phyloP scores from a whole-genome alignment of 2,329 filamentous ascomycete species.

The Kalaharituber pfeilii region DNA sequence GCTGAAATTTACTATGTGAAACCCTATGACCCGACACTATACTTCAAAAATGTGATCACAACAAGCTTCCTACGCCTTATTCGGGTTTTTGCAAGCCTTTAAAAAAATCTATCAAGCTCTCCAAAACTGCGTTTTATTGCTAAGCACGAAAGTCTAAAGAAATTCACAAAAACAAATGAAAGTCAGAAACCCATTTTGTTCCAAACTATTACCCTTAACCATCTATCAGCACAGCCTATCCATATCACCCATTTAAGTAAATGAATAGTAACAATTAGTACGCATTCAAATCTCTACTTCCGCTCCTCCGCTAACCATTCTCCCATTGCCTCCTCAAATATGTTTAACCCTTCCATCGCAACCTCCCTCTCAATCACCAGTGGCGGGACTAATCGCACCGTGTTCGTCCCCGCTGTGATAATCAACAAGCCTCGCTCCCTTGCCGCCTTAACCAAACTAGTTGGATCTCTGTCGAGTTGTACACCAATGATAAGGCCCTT shows the following conservation, averaged over 20 bases:
- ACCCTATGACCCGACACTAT: no score
- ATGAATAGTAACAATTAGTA: no score
- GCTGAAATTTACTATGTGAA: no score
- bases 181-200: background rate
- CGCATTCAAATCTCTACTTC: no score
- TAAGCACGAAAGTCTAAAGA: no score
- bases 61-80: no score
- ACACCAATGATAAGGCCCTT: conserved; percentile 72
- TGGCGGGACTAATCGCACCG: conserved; percentile 77
- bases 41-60: no score
- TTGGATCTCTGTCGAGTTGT: conserved; percentile 59
- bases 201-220: background rate
- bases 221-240: background rate
- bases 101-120: no score
- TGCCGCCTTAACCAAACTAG: conserved; percentile 62
- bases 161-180: background rate
- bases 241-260: no score
- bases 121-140: no score
- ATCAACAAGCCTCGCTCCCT: conserved; percentile 73
- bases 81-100: no score
- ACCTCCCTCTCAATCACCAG: conserved; percentile 64
- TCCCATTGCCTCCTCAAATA: conserved; percentile 52
- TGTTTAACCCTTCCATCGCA: conserved; percentile 58
- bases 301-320: background rate
- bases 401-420: conserved; percentile 87